Base-by-base conservation (phyloP, 2,329 filamentous ascomycete species). In the Claviceps arundinis region DNA sequence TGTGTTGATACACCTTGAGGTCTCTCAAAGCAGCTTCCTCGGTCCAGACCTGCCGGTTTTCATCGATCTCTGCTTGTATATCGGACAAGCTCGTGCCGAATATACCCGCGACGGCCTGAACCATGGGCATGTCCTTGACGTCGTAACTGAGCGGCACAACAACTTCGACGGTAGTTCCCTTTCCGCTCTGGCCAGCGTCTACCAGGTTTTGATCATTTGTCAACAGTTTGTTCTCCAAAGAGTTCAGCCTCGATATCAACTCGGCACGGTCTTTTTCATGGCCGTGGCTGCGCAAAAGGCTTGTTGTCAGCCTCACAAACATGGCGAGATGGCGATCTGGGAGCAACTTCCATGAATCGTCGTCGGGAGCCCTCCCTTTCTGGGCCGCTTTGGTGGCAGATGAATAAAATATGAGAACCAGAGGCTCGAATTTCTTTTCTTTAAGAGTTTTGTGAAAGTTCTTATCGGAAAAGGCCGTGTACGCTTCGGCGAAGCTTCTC, bases 361-460 rank as follows among this genome's bases (percentile, higher is more conserved):
- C 91, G 47, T 86, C 85, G 0, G 82, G 76, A 1, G 79, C 85
- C 79, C 65, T 88, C 60, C 60, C 87, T 67, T 86, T 82, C 61
- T 95, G 78, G 56, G 95, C 70, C 37, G 70, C 90, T 66, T 95
- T 94, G 46, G 89, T 95, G 6, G 93, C 90, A 56, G 88, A 86
- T 1, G 90, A 94, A 70, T 94, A 97, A 74, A 98, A 97, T 57
- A 97, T 96, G 59, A 98, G 76, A 50, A 98, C 82, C 50, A 97
- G 72, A 57, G 95, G 90, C 68, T 98, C 93, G 22, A 95, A 84
- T 62, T 91, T 84, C 56, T 91, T 81, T 67, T 96, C 91, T 70
- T 95, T 95, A 64, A 96, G 89, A 54, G 83, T 85, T 71, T 89
- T 94, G 59, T 88, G 84, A 63, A 96, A 96, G 46, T 81, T 82